These are phyloP conservation scores for Knoxdaviesia capensis DNA, from an alignment of 2,329 filamentous ascomycete species.

Conservation along the genomic window DNA sequence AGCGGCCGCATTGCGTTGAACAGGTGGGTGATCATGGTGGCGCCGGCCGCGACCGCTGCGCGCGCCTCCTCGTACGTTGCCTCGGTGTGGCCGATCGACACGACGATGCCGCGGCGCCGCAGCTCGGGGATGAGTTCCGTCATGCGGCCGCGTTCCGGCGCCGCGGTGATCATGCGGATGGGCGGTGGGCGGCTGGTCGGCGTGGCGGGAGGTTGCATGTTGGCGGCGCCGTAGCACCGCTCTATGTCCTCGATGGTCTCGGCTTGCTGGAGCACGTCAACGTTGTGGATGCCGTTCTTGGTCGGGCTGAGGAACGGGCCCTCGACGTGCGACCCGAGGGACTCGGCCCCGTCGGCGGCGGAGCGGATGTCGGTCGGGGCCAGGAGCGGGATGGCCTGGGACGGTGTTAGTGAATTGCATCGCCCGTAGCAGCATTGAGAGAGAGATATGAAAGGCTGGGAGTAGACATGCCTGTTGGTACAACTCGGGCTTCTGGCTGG, in stretches of 20 bases:
- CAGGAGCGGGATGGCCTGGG: constrained; percentile 50
- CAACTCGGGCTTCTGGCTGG: constrained; percentile 59
- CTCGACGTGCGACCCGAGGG: constrained; percentile 77
- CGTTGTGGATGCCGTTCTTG: constrained; percentile 75
- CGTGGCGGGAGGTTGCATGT: constrained; percentile 24
- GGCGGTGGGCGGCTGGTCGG: constrained; percentile 15
- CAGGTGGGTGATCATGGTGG: constrained; percentile 78
- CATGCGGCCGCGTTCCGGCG: constrained; percentile 62
- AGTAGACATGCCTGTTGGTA: constrained; percentile 45
- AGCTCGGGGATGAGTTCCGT: constrained; percentile 47
- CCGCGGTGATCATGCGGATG: constrained; percentile 69
- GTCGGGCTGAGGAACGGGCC: constrained; percentile 69
- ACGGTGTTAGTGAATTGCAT: neutral
- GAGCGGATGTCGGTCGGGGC: constrained; percentile 43
- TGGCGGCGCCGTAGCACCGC: constrained; percentile 50
- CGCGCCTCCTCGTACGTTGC: constrained; percentile 70
- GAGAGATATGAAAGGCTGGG: neutral
- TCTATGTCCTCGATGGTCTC: constrained; percentile 45
- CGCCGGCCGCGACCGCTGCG: constrained; percentile 49
- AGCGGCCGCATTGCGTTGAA: constrained; percentile 90
- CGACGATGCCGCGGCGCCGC: constrained; percentile 44
- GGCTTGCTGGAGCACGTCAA: constrained; percentile 46
- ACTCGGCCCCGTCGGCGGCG: constrained; percentile 57
- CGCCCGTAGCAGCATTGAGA: neutral
- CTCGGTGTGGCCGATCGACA: constrained; percentile 71